Evolutionary conservation across 2,329 filamentous ascomycete genomes (phyloP).

Genomic region (Sclerotinia subarctica): DNA sequence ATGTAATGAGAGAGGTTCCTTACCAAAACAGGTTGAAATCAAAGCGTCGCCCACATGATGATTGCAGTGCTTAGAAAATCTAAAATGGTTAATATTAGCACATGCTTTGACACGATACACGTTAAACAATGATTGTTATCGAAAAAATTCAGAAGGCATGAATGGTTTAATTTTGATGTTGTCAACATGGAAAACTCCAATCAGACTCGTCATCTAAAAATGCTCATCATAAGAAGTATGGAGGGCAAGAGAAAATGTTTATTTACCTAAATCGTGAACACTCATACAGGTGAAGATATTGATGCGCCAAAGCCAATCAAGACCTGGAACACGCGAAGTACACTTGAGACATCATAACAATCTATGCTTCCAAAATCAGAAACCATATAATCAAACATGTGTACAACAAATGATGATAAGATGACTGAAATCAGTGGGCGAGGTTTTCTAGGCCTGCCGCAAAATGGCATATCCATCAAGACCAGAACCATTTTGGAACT

Average conservation of each 20-base stretch:
- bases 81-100: slow-evolving; percentile 11
- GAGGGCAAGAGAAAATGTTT: slow-evolving; percentile 18
- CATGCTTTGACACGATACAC: slow-evolving; percentile 8
- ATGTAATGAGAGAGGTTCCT: slow-evolving; percentile 25
- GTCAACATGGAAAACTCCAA: slow-evolving; percentile 70
- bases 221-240: slow-evolving; percentile 46
- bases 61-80: background rate
- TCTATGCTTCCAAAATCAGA: slow-evolving; percentile 14
- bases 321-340: background rate
- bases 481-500: slow-evolving; percentile 42
- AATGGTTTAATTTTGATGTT: slow-evolving; percentile 66
- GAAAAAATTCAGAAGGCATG: slow-evolving; percentile 54
- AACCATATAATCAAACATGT: slow-evolving; percentile 12
- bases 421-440: slow-evolving; percentile 74
- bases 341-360: background rate
- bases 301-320: background rate
- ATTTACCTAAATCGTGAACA: slow-evolving; percentile 23
- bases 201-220: slow-evolving; percentile 76
- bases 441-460: slow-evolving; percentile 99
- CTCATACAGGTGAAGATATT: background rate
- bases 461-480: slow-evolving; percentile 85
- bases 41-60: background rate
- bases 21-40: background rate
- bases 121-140: slow-evolving; percentile 38
- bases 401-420: background rate